These are phyloP conservation scores for Picea sitchensis DNA, from an alignment of 75 land plant genomes.

Conservation along the genomic window DNA sequence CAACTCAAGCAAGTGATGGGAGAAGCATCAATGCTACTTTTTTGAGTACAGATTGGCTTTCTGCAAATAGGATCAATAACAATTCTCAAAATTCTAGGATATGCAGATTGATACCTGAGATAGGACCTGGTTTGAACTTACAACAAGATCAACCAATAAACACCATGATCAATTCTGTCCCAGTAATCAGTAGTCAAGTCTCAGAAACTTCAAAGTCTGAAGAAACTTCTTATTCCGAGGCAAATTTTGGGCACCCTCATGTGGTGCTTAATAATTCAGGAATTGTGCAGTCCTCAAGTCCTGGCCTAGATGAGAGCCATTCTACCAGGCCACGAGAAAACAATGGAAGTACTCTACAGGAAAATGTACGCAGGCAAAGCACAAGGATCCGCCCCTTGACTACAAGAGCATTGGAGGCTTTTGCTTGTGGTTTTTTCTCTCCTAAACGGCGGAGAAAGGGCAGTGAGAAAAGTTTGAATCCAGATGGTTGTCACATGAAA, in stretches of 20 bases:
- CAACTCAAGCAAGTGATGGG: neutral
- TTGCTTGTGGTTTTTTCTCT: constrained; percentile 32
- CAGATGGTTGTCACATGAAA: neutral
- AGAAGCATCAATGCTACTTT: neutral
- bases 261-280: neutral
- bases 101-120: neutral
- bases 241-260: neutral
- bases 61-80: neutral
- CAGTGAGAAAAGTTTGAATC: neutral
- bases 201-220: neutral
- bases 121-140: neutral
- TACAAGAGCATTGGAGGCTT: constrained; percentile 44
- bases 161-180: neutral
- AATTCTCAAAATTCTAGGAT: neutral
- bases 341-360: neutral
- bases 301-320: neutral
- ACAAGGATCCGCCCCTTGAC: constrained; percentile 49
- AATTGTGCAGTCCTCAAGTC: neutral
- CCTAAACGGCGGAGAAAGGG: constrained; percentile 10
- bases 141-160: neutral
- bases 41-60: neutral
- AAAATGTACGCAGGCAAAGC: constrained; percentile 36
- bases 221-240: neutral
- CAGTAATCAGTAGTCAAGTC: neutral
- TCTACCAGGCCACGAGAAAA: neutral